Base-by-base conservation (phyloP, 257 asterid species). In the Ajuga chamaepitys region DNA sequence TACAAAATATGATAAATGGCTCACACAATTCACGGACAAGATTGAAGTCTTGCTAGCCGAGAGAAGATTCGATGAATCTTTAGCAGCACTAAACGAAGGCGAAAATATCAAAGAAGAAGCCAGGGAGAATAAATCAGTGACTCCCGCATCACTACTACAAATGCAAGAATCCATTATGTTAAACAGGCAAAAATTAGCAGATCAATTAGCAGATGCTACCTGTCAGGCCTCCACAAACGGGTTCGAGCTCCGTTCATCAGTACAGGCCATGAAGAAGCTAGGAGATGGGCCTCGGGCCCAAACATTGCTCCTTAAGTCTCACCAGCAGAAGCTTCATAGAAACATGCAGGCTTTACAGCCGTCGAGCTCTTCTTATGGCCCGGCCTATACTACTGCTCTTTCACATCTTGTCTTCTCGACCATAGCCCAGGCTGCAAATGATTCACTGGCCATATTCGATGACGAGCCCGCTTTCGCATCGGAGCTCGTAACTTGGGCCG, bases 281-380 rank as follows among this genome's bases (percentile, higher is more conserved):
- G 95, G 95, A 9, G 96, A 93, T 7, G 98, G 96, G 20, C 97
- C 97, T 0, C 84, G 94, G 7, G 96, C 98, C 13, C 98, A 93
- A 55, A 72, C 88, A 0, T 53, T 93, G 50, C 86, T 93, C 28
- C 90, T 93, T 3, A 83, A 78, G 52, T 81, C 88, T 28, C 98
- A 93, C 79, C 77, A 81, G 24, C 88, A 81, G 38, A 93, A 87
- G 78, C 41, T 92, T 35, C 67, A 81, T 14, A 75, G 78, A 41
- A 80, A 81, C 50, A 65, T 75, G 65, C 93, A 81, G 75, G 66
- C 75, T 24, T 62, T 92, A 4, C 75, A 78, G 5, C 93, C 98
- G 12, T 74, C 89, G 1, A 84, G 75, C 51, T 73, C 76, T 42
- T 74, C 90, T 0, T 81, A 80, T 20, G 96, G 92, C 11, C 77